Conservation (phyloP, 116 monocot genomes). For the Dioscorea cayenensis region DNA sequence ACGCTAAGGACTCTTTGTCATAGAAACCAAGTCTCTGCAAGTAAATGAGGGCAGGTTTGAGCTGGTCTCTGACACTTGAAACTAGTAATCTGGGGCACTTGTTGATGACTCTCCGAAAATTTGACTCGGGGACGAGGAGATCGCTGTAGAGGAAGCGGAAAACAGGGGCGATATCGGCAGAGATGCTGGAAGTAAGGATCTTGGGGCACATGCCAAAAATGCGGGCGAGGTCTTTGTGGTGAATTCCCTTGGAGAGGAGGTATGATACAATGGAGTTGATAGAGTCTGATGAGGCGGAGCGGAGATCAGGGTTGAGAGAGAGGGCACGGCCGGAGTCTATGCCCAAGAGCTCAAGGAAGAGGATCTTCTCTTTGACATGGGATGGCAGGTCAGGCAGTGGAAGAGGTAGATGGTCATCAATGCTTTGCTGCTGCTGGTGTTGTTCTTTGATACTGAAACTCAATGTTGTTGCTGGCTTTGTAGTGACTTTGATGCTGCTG, state of each 20-base stretch:
- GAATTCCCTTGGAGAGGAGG: constrained; percentile 68
- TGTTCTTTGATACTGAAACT: background rate
- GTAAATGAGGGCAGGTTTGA: constrained; percentile 51
- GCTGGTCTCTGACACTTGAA: constrained; percentile 65
- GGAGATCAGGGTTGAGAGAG: constrained; percentile 49
- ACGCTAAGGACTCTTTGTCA: constrained; percentile 36
- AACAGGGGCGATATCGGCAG: constrained; percentile 41
- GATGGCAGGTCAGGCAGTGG: constrained; percentile 42
- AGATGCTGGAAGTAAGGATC: constrained; percentile 53
- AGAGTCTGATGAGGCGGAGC: constrained; percentile 42
- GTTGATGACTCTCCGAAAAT: constrained; percentile 38
- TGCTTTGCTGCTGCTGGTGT: constrained; percentile 7
- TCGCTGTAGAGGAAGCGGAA: constrained; percentile 68
- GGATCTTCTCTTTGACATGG: constrained; percentile 64
- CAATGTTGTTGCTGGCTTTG: constrained; percentile 7
- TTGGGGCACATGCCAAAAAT: constrained; percentile 73
- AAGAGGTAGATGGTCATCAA: constrained; percentile 8
- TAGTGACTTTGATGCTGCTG: background rate
- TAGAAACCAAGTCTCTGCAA: constrained; percentile 57
- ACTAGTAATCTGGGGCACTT: constrained; percentile 77
- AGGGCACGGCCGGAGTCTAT: constrained; percentile 60
- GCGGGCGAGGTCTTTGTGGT: constrained; percentile 58
- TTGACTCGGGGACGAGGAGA: constrained; percentile 27
- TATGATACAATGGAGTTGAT: constrained; percentile 58
- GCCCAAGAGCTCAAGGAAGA: constrained; percentile 78